These are phyloP conservation scores for Globisporangium echinulatum DNA, from an alignment of 352 stramenopile species.

Conservation along the genomic window DNA sequence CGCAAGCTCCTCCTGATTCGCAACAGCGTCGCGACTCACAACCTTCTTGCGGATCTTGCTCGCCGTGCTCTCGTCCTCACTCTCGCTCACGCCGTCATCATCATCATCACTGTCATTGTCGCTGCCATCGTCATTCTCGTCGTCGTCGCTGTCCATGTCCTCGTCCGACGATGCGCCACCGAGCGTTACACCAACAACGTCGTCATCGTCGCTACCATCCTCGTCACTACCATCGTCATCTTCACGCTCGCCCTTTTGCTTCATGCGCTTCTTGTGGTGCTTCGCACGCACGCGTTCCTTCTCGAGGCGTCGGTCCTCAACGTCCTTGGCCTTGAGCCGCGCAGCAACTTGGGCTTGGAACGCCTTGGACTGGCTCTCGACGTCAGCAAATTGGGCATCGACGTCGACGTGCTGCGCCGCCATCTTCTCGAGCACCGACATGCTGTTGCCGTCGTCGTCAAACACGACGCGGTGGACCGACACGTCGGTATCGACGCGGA, in stretches of 20 bases:
- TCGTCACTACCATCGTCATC: conserved; percentile 26
- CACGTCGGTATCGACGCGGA: conserved; percentile 61
- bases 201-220: conserved; percentile 34
- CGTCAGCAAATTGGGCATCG: conserved; percentile 43
- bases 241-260: conserved; percentile 71
- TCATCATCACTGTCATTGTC: conserved; percentile 23
- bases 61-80: conserved; percentile 7
- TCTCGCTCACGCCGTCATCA: conserved; percentile 11
- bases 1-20: conserved; percentile 74
- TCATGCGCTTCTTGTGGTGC: conserved; percentile 85
- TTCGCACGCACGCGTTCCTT: conserved; percentile 87
- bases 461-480: conserved; percentile 88
- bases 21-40: conserved; percentile 35
- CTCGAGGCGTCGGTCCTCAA: conserved; percentile 69
- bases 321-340: conserved; percentile 72
- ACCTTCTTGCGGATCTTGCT: conserved; percentile 38
- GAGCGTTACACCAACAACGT: conserved; percentile 19
- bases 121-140: conserved; percentile 26
- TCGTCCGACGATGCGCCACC: conserved; percentile 23
- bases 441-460: conserved; percentile 90
- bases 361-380: conserved; percentile 54
- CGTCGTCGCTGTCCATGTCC: conserved; percentile 26
- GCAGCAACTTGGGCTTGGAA: conserved; percentile 62
- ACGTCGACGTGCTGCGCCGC: conserved; percentile 32
- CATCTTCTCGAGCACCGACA: conserved; percentile 57